Evolutionary conservation across 306 rosid species (phyloP), one percentile per base, ranked within the genome.

Genomic region (Lupinus albus): DNA sequence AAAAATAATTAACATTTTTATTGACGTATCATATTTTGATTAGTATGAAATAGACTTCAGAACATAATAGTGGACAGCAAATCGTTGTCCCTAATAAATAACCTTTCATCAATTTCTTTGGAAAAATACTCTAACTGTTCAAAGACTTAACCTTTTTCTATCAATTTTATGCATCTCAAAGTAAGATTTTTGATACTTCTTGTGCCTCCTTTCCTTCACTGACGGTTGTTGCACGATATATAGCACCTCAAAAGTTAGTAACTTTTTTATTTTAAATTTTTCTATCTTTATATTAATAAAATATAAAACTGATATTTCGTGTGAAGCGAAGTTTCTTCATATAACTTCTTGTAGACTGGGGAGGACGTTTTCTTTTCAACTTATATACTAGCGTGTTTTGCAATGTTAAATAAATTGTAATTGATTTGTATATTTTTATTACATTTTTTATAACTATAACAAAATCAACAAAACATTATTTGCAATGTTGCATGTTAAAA

Each of bases 221-320:
- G 49, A 67, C 70, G 81, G 87, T 82, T 78, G 83, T 75, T 73
- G 38, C 2, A 9, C 64, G 35, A 35, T 72, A 68, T n/a, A 35
- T 72, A 68, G 15, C 48, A 54, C 59, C 78, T 51, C 72, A 66
- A 51, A 45, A 13, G 55, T 68, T 71, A 54, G n/a, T 64, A 30
- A 38, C 14, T 5, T 18, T 51, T 58, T 17, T 52, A 5, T 0
- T 30, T 4, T 4, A 33, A 33, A 5, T 8, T 1, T 6, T 12
- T 72, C 20, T 21, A 0, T 9, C 5, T n/a, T n/a, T 6, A 13
- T 42, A 9, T 62, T 13, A 59, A 20, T 25, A 25, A 77, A 63
- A 10, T 63, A 77, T 36, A 9, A 58, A 50, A 63, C 46, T 18
- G 44, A 35, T 42, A 73, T 67, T 64, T 74, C 68, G 75, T 76